Conservation (phyloP, 192 early-diverging fungal species). For the Dissophora globulifera region DNA sequence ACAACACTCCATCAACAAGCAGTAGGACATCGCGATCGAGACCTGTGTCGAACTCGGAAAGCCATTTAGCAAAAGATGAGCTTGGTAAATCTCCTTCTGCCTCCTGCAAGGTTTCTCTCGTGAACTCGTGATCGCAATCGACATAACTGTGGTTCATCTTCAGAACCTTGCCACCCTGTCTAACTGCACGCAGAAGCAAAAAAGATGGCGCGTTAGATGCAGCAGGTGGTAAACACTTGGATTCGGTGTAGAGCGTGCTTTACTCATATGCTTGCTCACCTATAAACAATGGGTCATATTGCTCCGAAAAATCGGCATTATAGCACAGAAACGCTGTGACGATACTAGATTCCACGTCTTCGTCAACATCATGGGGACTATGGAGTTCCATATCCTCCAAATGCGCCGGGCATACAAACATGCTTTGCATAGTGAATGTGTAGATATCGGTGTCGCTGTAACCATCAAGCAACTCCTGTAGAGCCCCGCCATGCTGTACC, state of each 20-base stretch:
- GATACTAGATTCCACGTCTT: neutral
- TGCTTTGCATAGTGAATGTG: neutral
- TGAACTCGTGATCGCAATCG: neutral
- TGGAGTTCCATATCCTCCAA: neutral
- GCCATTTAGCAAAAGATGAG: neutral
- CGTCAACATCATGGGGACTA: neutral
- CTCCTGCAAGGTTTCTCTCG: neutral
- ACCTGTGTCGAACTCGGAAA: neutral
- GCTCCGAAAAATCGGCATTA: neutral
- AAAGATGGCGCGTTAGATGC: too few species aligned
- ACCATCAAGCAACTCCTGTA: neutral
- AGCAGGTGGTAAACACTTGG: too few species aligned
- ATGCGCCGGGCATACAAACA: neutral
- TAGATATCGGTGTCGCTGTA: constrained; percentile 2
- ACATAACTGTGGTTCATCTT: too few species aligned
- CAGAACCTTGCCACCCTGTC: neutral
- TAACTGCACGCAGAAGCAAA: neutral
- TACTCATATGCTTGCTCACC: neutral
- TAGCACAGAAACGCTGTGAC: neutral
- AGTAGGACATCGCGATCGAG: neutral
- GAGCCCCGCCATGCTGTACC: too few species aligned
- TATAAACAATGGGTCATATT: neutral
- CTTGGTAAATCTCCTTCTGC: neutral
- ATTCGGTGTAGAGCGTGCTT: neutral
- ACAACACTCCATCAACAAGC: neutral